Evolutionary conservation across 2,329 filamentous ascomycete species (phyloP).

Genomic region (Zalaria obscura): DNA sequence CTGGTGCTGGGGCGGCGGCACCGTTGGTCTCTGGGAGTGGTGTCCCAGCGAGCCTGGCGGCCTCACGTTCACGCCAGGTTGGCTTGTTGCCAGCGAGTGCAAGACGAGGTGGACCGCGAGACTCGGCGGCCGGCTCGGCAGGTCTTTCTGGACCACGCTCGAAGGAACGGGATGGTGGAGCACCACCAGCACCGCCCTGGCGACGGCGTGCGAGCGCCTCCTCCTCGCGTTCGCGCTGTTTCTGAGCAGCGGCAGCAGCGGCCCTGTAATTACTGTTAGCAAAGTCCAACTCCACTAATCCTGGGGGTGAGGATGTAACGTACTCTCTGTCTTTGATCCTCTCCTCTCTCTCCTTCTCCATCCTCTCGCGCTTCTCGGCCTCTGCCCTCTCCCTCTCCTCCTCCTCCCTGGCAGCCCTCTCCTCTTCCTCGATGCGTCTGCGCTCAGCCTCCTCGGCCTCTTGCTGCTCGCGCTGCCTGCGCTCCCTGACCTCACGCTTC

Average conservation of each 20-base stretch:
- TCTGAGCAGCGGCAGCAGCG: slow-evolving; percentile 46
- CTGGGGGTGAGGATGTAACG: slow-evolving; percentile 14
- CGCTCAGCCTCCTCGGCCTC: slow-evolving; percentile 77
- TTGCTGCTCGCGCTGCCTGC: slow-evolving; percentile 65
- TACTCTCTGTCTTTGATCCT: slow-evolving; percentile 46
- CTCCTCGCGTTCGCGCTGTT: slow-evolving; percentile 71
- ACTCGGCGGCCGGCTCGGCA: slow-evolving; percentile 34
- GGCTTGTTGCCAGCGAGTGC: slow-evolving; percentile 47
- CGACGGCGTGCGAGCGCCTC: slow-evolving; percentile 65
- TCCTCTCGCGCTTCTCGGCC: slow-evolving; percentile 61
- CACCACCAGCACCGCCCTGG: slow-evolving; percentile 40
- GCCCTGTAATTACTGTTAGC: slow-evolving; percentile 33
- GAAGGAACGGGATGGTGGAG: slow-evolving; percentile 19
- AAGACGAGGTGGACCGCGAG: slow-evolving; percentile 45
- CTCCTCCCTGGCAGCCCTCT: slow-evolving; percentile 66
- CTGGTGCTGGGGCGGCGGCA: slow-evolving; percentile 19
- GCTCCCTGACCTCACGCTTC: slow-evolving; percentile 77
- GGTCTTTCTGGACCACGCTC: slow-evolving; percentile 23
- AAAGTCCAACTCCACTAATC: no score
- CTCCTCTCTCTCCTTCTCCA: slow-evolving; percentile 55
- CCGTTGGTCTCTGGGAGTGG: slow-evolving; percentile 18
- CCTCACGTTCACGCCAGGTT: slow-evolving; percentile 62
- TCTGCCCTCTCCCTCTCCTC: slow-evolving; percentile 70
- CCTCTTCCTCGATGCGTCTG: slow-evolving; percentile 67
- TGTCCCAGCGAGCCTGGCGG: slow-evolving; percentile 26